Evolutionary conservation across 768 basidiomycete genomes (phyloP).

Genomic region (Scleroderma bovista): DNA sequence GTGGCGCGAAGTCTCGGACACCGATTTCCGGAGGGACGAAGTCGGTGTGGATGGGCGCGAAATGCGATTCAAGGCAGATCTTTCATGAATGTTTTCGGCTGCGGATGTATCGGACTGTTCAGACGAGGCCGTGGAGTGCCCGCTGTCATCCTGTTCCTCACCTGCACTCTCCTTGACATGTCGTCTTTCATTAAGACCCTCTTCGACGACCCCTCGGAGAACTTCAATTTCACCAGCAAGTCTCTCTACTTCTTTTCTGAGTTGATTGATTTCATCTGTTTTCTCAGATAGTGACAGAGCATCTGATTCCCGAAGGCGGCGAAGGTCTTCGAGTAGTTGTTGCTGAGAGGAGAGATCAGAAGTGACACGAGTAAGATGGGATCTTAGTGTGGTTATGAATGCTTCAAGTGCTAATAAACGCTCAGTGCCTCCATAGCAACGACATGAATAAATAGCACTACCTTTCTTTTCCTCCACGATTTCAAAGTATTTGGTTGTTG

Average conservation of each 20-base stretch:
- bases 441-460: constrained; percentile 24
- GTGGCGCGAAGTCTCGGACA: not conserved
- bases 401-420: constrained; percentile 65
- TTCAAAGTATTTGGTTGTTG: constrained; percentile 57
- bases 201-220: constrained; percentile 81
- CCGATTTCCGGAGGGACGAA: not conserved
- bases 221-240: constrained; percentile 84
- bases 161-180: constrained; percentile 40
- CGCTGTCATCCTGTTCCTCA: constrained; percentile 5
- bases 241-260: constrained; percentile 73
- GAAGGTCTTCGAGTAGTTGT: constrained; percentile 59
- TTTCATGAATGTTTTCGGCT: constrained; percentile 18
- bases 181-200: constrained; percentile 73
- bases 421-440: constrained; percentile 6
- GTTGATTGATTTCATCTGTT: constrained; percentile 56
- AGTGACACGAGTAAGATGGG: constrained; percentile 74
- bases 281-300: constrained; percentile 52
- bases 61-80: not conserved
- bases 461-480: constrained; percentile 89
- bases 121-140: not conserved
- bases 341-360: constrained; percentile 76
- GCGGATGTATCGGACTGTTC: constrained; percentile 10
- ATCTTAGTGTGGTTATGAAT: constrained; percentile 64
- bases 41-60: constrained; percentile 1
- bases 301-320: constrained; percentile 59